Conservation (phyloP, 169 alveolate species). For the Pseudocohnilembus persalinus region DNA sequence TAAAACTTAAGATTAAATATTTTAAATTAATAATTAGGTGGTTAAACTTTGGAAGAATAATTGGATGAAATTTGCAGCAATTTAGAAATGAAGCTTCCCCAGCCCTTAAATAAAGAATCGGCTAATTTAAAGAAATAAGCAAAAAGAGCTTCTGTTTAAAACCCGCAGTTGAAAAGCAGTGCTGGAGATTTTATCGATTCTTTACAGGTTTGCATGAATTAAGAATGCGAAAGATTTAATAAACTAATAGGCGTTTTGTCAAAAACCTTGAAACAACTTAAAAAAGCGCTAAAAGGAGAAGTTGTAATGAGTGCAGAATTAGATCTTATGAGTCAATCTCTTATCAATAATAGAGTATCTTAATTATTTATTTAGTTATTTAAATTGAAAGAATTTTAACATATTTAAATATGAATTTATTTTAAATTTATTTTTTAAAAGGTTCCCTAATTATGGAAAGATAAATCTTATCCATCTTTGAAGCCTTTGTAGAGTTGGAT, state of each 20-base stretch:
- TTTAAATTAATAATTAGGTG: conserved; percentile 37
- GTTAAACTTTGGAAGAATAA: conserved; percentile 63
- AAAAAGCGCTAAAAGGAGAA: conserved; percentile 84
- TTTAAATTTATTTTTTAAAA: no score
- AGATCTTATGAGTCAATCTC: conserved; percentile 77
- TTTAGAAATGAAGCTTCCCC: conserved; percentile 55
- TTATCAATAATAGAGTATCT: conserved; percentile 79
- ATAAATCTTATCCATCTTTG: conserved; percentile 33
- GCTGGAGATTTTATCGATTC: conserved; percentile 18
- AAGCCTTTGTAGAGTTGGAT: conserved; percentile 57
- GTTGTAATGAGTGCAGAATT: conserved; percentile 84
- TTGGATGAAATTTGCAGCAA: conserved; percentile 70
- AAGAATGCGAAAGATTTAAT: conserved; percentile 78
- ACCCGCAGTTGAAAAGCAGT: conserved; percentile 45
- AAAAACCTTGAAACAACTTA: conserved; percentile 67
- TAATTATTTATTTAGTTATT: conserved; percentile 12
- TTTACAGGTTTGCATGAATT: conserved; percentile 44
- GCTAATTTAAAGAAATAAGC: conserved; percentile 47
- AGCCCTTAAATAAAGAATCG: conserved; percentile 60
- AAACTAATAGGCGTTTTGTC: conserved; percentile 53
- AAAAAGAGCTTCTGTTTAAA: conserved; percentile 49
- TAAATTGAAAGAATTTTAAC: no score
- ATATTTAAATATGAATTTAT: no score
- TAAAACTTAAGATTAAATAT: conserved; percentile 52
- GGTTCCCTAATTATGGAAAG: conserved; percentile 38